Evolutionary conservation across 106 monocot genomes (phyloP).

Genomic region (Dioscorea zingiberensis): DNA sequence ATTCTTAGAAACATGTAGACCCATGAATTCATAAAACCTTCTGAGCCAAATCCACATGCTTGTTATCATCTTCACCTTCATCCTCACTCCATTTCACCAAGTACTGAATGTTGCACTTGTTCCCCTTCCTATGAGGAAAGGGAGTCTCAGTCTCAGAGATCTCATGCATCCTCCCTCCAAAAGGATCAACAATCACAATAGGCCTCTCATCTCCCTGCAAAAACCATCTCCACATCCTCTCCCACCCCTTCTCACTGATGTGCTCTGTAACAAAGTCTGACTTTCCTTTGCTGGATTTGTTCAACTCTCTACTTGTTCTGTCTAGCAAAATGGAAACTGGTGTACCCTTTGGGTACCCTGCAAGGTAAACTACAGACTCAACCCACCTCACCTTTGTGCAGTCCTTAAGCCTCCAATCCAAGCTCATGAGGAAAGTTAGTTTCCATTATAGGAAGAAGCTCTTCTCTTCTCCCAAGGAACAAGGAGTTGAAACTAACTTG

Average conservation of each 20-base stretch:
- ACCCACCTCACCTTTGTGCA: not conserved
- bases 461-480: slow-evolving; percentile 15
- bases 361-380: not conserved
- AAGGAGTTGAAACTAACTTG: slow-evolving; percentile 11
- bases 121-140: not conserved
- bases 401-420: slow-evolving; percentile 3
- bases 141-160: not conserved
- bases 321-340: not conserved
- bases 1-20: slow-evolving; percentile 1
- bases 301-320: not conserved
- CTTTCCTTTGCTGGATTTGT: not conserved
- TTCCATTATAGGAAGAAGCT: slow-evolving; percentile 4
- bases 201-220: not conserved
- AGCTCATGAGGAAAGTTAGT: slow-evolving; percentile 25
- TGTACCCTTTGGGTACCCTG: not conserved
- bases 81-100: not conserved
- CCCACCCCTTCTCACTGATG: not conserved
- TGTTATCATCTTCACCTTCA: not conserved
- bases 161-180: not conserved
- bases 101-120: not conserved
- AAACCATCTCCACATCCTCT: not conserved
- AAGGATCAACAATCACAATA: not conserved
- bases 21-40: not conserved
- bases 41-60: not conserved
- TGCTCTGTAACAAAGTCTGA: not conserved